Conservation (phyloP, 768 basidiomycete species). For the Tephrocybe sp. region DNA sequence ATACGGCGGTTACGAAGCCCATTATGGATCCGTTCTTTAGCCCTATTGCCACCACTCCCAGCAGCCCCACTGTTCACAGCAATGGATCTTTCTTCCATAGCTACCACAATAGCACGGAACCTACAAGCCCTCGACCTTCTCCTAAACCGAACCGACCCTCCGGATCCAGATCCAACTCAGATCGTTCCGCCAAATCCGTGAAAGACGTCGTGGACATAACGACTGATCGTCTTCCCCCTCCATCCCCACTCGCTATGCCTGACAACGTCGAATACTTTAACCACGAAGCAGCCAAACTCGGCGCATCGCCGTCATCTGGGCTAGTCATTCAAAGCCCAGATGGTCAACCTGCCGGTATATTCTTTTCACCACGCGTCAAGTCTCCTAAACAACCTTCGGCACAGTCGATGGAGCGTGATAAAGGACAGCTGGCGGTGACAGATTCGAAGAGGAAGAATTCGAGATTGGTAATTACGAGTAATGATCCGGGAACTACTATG, state of each 20-base stretch:
- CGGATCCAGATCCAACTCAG: constrained; percentile 56
- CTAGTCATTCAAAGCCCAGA: constrained; percentile 90
- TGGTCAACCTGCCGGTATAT: constrained; percentile 92
- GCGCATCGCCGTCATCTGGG: constrained; percentile 77
- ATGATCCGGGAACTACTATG: constrained; percentile 17
- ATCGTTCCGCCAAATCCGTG: constrained; percentile 57
- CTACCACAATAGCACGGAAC: constrained; percentile 20
- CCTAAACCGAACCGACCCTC: constrained; percentile 43
- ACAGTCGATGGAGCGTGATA: constrained; percentile 46
- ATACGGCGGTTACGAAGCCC: constrained; percentile 86
- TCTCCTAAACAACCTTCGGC: constrained; percentile 33
- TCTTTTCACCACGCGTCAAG: constrained; percentile 79
- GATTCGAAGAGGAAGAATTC: constrained; percentile 22
- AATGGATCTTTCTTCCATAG: constrained; percentile 43
- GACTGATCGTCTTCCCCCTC: constrained; percentile 40
- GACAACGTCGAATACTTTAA: constrained; percentile 81
- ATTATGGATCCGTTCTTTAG: constrained; percentile 86
- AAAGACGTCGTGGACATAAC: constrained; percentile 41
- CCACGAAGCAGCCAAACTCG: constrained; percentile 64
- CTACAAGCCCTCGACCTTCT: constrained; percentile 38
- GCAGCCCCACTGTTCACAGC: constrained; percentile 60
- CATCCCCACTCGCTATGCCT: constrained; percentile 68
- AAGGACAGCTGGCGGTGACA: constrained; percentile 31
- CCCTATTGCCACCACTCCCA: constrained; percentile 93
- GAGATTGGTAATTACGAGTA: constrained; percentile 22